Conservation (phyloP, 2,329 filamentous ascomycete species). For the Teratosphaeria destructans region DNA sequence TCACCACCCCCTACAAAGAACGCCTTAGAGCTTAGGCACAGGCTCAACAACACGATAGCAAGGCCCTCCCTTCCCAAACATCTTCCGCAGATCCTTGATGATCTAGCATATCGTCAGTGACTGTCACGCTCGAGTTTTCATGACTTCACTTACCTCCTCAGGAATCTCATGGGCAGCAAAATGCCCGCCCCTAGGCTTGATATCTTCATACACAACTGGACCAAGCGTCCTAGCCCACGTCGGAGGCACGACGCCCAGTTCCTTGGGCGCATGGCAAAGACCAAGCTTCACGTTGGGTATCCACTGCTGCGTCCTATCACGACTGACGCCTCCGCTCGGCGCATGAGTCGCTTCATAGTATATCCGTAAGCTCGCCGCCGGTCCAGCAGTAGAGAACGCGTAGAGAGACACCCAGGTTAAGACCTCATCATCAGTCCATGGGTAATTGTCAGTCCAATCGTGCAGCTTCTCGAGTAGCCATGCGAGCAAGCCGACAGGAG, state of each 20-base stretch:
- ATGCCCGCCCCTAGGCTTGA: slow-evolving; percentile 44
- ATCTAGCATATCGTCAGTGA: slow-evolving; percentile 22
- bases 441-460: slow-evolving; percentile 59
- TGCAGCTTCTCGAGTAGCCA: slow-evolving; percentile 78
- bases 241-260: slow-evolving; percentile 44
- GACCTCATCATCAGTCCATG: slow-evolving; percentile 67
- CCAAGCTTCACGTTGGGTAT: slow-evolving; percentile 42
- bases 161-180: slow-evolving; percentile 51
- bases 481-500: slow-evolving; percentile 57
- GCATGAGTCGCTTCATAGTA: slow-evolving; percentile 58
- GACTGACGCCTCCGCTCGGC: slow-evolving; percentile 9
- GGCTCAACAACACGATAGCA: slow-evolving; percentile 9
- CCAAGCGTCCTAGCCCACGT: slow-evolving; percentile 49
- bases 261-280: slow-evolving; percentile 47
- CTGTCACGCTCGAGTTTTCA: background rate
- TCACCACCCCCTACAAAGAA: background rate
- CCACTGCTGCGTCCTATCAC: slow-evolving; percentile 31
- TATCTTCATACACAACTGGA: slow-evolving; percentile 46
- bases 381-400: slow-evolving; percentile 58
- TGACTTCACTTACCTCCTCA: slow-evolving; percentile 14
- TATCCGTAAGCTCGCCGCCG: slow-evolving; percentile 56
- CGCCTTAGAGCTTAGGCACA: slow-evolving; percentile 5
- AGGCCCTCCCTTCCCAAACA: slow-evolving; percentile 42
- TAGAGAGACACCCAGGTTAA: slow-evolving; percentile 67
- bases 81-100: slow-evolving; percentile 40